Evolutionary conservation across 345 rosid species (phyloP), one percentile per base, ranked within the genome.

Genomic region (Populus euphratica): DNA sequence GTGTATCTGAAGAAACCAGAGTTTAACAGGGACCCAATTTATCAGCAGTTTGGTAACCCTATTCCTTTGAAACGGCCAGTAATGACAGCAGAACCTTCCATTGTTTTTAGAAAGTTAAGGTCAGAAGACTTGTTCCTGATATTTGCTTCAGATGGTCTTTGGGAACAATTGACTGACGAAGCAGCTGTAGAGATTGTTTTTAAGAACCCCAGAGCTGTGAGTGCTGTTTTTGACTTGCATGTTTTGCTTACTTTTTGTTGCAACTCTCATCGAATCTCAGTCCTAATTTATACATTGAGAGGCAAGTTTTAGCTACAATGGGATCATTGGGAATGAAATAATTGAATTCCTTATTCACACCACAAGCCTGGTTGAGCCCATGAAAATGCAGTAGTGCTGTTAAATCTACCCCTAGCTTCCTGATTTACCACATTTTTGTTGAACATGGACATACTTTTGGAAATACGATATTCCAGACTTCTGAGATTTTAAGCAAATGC

Each of bases 71-170:
- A 86, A 81, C 86, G 97, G 72, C 86, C 99, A 5, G 97, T 88
- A 21, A 85, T 96, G 83, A 88, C 98, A 79, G 97, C 98, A 14
- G 99, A 96, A 79, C 99, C 99, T 6, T 90, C 99, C 12, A 83
- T 96, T 50, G 80, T 92, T 76, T 84, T 82, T 29, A 87, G 97
- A 82, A 83, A 92, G 86, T 91, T 93, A 31, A 87, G 77, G 79
- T 87, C 91, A 79, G 87, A 91, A 43, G 99, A 96, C 86, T 77
- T 85, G 66, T 96, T 96, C 83, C 85, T 96, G 73, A 92, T 95
- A 79, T 95, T 95, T 89, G 99, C 99, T 84, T 93, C 98, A 20
- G 99, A 95, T 81, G 99, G 99, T 86, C 96, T 96, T 54, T 96
- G 99, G 99, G 99, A 96, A 82, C 98, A 96, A 77, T 86, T 96